phyloP scores from a whole-genome alignment of 75 land plant genomes.

The Chamaecyparis obtusa region DNA sequence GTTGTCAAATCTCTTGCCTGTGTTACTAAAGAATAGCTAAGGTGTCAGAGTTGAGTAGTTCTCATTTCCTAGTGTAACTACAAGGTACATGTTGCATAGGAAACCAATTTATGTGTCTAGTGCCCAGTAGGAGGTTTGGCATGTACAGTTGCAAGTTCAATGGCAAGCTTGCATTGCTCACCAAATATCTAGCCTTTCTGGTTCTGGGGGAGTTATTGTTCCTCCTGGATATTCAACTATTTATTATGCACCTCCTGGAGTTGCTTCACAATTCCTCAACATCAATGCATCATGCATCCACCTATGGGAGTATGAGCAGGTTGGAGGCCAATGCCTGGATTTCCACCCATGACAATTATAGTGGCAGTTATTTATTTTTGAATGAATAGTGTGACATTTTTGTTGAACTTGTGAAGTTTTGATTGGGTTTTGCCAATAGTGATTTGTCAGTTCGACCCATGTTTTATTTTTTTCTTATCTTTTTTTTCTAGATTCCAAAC shows the following conservation, averaged over 20 bases:
- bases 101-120: too few relatives aligned
- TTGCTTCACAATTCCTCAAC: conserved; percentile 40
- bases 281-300: conserved; percentile 57
- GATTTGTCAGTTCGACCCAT: neutral
- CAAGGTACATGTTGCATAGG: too few relatives aligned
- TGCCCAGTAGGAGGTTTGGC: conserved; percentile 59
- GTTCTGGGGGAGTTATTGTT: conserved; percentile 34
- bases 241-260: conserved; percentile 39
- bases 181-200: conserved; percentile 28
- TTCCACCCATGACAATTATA: too few relatives aligned
- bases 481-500: conserved; percentile 41
- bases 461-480: neutral
- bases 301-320: too few relatives aligned
- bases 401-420: neutral
- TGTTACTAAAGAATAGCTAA: too few relatives aligned
- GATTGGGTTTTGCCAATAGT: neutral
- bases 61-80: too few relatives aligned
- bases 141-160: conserved; percentile 55
- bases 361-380: too few relatives aligned
- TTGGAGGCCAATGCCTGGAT: too few relatives aligned
- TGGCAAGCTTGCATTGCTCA: conserved; percentile 37
- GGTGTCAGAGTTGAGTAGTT: too few relatives aligned
- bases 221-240: conserved; percentile 56
- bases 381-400: neutral
- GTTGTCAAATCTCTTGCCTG: too few relatives aligned